phyloP scores from a whole-genome alignment of 192 early-diverging fungal genomes.

The Mortierella antarctica region DNA sequence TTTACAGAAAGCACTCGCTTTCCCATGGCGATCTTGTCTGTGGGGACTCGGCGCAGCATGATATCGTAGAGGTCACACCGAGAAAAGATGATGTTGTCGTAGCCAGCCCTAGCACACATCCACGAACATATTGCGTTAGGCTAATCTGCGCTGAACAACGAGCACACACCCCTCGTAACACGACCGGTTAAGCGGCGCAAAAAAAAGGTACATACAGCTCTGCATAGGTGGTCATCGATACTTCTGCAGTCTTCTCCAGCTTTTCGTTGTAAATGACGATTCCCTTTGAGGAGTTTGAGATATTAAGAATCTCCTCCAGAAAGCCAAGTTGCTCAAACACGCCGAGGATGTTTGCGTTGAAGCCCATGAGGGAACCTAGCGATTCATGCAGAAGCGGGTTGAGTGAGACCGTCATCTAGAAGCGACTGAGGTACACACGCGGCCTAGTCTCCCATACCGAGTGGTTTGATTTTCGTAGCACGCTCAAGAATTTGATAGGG shows the following conservation, averaged over 20 bases:
- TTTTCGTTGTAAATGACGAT: no score
- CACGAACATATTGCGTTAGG: neutral
- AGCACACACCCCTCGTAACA: neutral
- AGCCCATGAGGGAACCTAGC: neutral
- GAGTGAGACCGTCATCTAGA: neutral
- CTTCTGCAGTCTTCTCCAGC: neutral
- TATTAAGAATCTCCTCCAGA: neutral
- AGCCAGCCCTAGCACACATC: neutral
- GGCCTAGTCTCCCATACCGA: neutral
- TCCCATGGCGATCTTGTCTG: conserved; percentile 7
- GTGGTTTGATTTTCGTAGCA: conserved; percentile 5
- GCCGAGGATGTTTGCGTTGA: conserved; percentile 2
- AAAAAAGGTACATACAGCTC: neutral
- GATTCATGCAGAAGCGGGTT: neutral
- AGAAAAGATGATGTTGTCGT: conserved; percentile 1
- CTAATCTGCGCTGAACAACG: neutral
- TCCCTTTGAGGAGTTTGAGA: neutral
- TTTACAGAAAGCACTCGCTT: conserved; percentile 10
- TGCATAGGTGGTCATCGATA: neutral
- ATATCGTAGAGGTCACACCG: conserved; percentile 6
- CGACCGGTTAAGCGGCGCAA: neutral
- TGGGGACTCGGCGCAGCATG: conserved; percentile 5
- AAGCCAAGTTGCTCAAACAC: conserved; percentile 3
- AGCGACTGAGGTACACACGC: neutral
- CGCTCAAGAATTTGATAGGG: conserved; percentile 33